Percentiles rank a stretch among this genome's conserved stretches.
phyloP scores from a whole-genome alignment of 495 filamentous ascomycete species.

The Hypoxylon cercidicola region DNA sequence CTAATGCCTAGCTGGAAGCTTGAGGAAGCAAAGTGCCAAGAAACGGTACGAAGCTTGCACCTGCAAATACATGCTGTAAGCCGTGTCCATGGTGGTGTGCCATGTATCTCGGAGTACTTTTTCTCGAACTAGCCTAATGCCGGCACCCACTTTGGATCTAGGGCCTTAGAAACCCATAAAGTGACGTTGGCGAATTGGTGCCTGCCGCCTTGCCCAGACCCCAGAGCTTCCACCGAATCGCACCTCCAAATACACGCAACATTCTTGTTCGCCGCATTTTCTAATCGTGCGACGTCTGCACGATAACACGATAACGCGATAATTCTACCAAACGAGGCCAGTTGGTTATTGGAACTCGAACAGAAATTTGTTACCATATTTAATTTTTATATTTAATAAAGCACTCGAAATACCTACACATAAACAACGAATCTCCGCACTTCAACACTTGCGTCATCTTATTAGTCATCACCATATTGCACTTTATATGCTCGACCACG shows the following conservation, averaged over 20 bases:
- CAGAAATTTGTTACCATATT: too few relatives aligned
- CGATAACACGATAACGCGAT: too few relatives aligned
- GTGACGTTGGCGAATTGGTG: constrained; percentile 52
- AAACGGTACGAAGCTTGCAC: constrained; percentile 37
- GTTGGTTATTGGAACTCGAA: too few relatives aligned
- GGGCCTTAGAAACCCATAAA: constrained; percentile 15
- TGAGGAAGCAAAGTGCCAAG: constrained; percentile 34
- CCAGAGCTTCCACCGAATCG: constrained; percentile 41
- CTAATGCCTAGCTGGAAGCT: constrained; percentile 25
- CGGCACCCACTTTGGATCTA: background rate
- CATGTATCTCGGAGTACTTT: too few relatives aligned
- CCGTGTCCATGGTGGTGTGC: too few relatives aligned
- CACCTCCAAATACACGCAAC: constrained; percentile 6
- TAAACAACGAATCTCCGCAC: too few relatives aligned
- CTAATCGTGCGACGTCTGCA: too few relatives aligned
- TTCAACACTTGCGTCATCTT: background rate
- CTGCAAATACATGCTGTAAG: constrained; percentile 6
- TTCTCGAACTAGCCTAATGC: constrained; percentile 9
- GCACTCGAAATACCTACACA: too few relatives aligned
- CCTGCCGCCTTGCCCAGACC: constrained; percentile 28
- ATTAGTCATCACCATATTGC: background rate
- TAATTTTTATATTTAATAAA: too few relatives aligned
- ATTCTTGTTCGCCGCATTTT: constrained; percentile 1
- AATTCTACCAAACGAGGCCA: too few relatives aligned
- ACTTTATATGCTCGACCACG: constrained; percentile 22